phyloP scores from a whole-genome alignment of 2,329 filamentous ascomycete species.

The Gliomastix tumulicola region DNA sequence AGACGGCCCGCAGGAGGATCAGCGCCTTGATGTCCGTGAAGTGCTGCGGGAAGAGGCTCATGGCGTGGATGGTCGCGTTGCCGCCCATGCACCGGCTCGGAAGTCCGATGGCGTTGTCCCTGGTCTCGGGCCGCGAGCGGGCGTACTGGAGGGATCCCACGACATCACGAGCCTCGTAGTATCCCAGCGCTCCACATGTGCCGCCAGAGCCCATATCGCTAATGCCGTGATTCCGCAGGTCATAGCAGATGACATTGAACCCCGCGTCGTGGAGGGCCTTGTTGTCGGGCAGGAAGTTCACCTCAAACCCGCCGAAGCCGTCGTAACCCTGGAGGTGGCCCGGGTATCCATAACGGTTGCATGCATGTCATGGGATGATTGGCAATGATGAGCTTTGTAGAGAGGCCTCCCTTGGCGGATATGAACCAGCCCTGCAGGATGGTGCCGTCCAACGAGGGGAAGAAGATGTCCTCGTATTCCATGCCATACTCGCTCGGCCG shows the following conservation, averaged over 20 bases:
- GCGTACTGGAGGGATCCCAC: conserved; percentile 3
- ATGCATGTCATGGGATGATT: conserved; percentile 4
- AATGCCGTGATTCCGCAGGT: conserved; percentile 10
- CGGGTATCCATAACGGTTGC: conserved; percentile 4
- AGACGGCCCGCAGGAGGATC: conserved; percentile 3
- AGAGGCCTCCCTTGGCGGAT: conserved; percentile 1
- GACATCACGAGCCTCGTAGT: conserved; percentile 5
- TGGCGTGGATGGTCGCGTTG: conserved; percentile 4
- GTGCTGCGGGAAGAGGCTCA: background rate
- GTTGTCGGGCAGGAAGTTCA: conserved; percentile 6
- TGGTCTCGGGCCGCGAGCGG: conserved; percentile 2
- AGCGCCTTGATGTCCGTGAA: conserved; percentile 3
- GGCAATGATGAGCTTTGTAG: conserved; percentile 3
- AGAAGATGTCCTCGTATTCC: conserved; percentile 5
- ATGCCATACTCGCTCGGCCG: conserved; percentile 1
- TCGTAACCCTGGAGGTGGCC: conserved; percentile 2
- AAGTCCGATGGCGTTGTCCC: conserved; percentile 2
- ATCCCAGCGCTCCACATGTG: background rate
- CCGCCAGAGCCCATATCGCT: conserved; percentile 1
- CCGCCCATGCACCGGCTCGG: conserved; percentile 4
- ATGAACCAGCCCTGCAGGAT: conserved; percentile 5
- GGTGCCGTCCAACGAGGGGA: conserved; percentile 3
- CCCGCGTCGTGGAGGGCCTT: conserved; percentile 6
- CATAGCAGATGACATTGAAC: conserved; percentile 19
- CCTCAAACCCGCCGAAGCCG: conserved; percentile 3